Evolutionary conservation across 2,329 filamentous ascomycete species (phyloP).

Genomic region (Myriosclerotinia scirpicola): DNA sequence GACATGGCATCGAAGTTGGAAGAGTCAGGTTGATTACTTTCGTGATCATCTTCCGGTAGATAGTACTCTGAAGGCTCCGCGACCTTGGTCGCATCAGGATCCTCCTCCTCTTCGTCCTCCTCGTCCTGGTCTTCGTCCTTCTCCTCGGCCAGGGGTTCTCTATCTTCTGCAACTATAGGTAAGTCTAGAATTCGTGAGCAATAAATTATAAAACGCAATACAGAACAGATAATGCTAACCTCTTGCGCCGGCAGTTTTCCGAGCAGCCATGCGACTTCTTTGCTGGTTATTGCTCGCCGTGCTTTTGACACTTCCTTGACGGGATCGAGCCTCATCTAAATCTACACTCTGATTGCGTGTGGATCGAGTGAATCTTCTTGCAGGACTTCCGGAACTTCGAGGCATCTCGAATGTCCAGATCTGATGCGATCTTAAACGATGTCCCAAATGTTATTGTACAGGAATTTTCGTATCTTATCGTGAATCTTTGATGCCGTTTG

Average conservation of each 20-base stretch:
- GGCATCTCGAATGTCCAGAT: constrained; percentile 8
- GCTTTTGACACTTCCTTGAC: constrained; percentile 34
- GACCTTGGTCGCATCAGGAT: constrained; percentile 15
- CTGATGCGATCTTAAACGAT: not conserved
- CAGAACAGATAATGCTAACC: constrained; percentile 23
- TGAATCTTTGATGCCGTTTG: not conserved
- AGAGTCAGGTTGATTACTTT: not conserved
- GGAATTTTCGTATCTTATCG: not conserved
- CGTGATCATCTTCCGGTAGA: not conserved
- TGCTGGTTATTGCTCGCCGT: constrained; percentile 29
- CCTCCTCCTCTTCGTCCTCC: constrained; percentile 23
- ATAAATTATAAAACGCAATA: not conserved
- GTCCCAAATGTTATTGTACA: not conserved
- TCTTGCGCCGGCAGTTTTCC: constrained; percentile 24
- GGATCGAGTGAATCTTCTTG: constrained; percentile 33
- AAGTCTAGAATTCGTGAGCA: constrained; percentile 33
- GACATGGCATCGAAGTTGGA: constrained; percentile 29
- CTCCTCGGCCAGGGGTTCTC: constrained; percentile 3
- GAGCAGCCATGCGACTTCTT: not conserved
- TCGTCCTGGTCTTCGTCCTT: constrained; percentile 15
- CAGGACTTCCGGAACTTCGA: constrained; percentile 27
- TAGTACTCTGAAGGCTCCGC: not conserved
- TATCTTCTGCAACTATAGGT: constrained; percentile 36
- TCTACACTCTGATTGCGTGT: constrained; percentile 45
- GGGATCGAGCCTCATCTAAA: constrained; percentile 31